Percentiles rank a stretch among this genome's conserved stretches.
Evolutionary conservation across 208 protist species (phyloP).

Genomic region (Phytomonas sp.): DNA sequence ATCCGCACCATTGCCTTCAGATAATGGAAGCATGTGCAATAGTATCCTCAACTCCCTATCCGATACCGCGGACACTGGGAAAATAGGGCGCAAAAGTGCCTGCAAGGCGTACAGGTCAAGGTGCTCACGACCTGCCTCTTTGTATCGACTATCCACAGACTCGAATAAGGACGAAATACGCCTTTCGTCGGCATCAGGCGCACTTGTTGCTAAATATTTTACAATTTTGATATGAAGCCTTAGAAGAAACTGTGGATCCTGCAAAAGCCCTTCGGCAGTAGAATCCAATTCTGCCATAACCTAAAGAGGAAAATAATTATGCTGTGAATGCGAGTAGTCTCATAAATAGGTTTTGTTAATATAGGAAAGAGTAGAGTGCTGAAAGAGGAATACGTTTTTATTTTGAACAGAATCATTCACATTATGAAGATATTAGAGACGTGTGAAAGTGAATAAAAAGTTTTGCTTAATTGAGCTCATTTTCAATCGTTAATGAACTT

Average conservation of each 20-base stretch:
- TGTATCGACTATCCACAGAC: conserved; percentile 18
- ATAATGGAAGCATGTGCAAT: conserved; percentile 27
- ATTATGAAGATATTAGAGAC: neutral
- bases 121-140: conserved; percentile 6
- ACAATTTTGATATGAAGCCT: conserved; percentile 12
- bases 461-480: neutral
- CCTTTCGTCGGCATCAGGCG: neutral
- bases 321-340: neutral
- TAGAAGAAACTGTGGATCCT: conserved; percentile 29
- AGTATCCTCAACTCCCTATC: conserved; percentile 48
- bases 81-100: conserved; percentile 29
- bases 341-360: neutral
- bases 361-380: neutral
- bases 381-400: neutral
- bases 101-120: conserved; percentile 13
- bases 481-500: neutral
- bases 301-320: neutral
- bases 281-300: conserved; percentile 13
- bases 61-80: conserved; percentile 27
- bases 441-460: neutral
- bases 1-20: conserved; percentile 18
- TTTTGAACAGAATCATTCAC: neutral
- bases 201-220: neutral
- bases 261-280: conserved; percentile 17
- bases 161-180: conserved; percentile 15